Evolutionary conservation across 768 basidiomycete genomes (phyloP).

Genomic region (Kwoniella newhampshirensis): DNA sequence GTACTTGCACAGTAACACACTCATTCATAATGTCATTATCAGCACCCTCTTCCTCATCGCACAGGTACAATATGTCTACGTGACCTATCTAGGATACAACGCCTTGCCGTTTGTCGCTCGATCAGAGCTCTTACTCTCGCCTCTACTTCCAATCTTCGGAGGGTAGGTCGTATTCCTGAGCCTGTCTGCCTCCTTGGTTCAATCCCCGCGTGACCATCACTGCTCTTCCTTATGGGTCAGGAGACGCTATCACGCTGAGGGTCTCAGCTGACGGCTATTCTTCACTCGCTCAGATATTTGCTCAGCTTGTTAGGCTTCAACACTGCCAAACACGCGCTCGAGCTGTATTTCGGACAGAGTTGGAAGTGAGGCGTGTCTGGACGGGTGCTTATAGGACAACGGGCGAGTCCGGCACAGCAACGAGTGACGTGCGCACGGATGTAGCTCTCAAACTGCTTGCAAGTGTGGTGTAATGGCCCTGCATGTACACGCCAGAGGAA

Average conservation of each 20-base stretch:
- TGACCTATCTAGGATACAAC: constrained; percentile 72
- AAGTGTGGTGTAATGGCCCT: too few relatives aligned
- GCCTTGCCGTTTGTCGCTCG: constrained; percentile 93
- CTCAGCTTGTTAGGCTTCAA: constrained; percentile 77
- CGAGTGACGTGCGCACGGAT: too few relatives aligned
- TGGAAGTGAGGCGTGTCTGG: constrained; percentile 25
- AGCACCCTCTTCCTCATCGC: constrained; percentile 80
- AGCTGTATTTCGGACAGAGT: constrained; percentile 67
- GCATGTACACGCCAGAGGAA: too few relatives aligned
- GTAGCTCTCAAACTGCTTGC: too few relatives aligned
- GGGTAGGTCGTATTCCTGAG: constrained; percentile 70
- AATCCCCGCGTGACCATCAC: neutral
- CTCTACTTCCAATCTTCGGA: constrained; percentile 78
- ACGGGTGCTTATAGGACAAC: neutral
- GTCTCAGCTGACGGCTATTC: neutral
- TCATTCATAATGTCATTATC: neutral
- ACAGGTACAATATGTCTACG: constrained; percentile 85
- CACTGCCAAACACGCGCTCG: constrained; percentile 76
- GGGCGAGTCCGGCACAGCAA: too few relatives aligned
- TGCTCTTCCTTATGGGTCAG: too few relatives aligned
- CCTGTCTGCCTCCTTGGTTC: constrained; percentile 1
- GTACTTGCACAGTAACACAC: neutral
- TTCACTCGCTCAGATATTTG: constrained; percentile 40
- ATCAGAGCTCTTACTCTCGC: constrained; percentile 84
- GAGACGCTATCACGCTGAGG: neutral